Base-by-base conservation (phyloP, 148 eudicot genomes). In the Beta vulgaris region DNA sequence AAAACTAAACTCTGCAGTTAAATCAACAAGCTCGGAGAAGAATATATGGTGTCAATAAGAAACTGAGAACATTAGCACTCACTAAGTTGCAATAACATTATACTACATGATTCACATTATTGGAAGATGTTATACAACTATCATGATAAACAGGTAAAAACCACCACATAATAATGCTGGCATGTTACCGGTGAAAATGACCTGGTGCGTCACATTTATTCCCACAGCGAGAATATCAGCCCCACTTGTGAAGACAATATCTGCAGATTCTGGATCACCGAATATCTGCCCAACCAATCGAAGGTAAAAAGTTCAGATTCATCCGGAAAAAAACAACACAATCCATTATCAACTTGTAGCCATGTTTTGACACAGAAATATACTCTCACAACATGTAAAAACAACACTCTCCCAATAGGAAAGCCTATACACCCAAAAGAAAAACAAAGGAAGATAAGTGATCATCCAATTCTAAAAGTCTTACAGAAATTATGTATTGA, bases 191-290 rank as follows among this genome's bases (percentile, higher is more conserved):
- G 92, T 85, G 51, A 92, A 66, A 78, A 92, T 76, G 78, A 95
- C 98, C 86, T 95, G 99, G 81, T 90, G 97, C 31, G 99, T 95
- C 39, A 95, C 96, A 79, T 95, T 92, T 53, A 95, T 78, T 49
- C 99, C 99, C 61, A 92, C 88, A 73, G 93, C 96, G 70, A 92
- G 75, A 76, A 95, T 61, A 85, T 95, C 87, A 78, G 98, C 97
- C 73, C 99, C 98, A 29, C 97, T 80, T 9, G 97, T 92, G 83
- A 90, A 92, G 42, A 95, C 99, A 61, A 92, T 81, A 82, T 95
- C 99, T 48, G 96, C 97, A 59, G 99, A 96, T 53, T 95, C 96
- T 76, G 99, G 99, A 80, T 95, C 99, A 72, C 99, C 97, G 78
- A 86, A 90, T 70, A 95, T 88, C 99, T 95, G 84, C 68, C 73